A percentile compares a stretch with the other conserved stretches of the same genome.
Evolutionary conservation across 768 basidiomycete species (phyloP).

Genomic region (Rhodotorula toruloides): DNA sequence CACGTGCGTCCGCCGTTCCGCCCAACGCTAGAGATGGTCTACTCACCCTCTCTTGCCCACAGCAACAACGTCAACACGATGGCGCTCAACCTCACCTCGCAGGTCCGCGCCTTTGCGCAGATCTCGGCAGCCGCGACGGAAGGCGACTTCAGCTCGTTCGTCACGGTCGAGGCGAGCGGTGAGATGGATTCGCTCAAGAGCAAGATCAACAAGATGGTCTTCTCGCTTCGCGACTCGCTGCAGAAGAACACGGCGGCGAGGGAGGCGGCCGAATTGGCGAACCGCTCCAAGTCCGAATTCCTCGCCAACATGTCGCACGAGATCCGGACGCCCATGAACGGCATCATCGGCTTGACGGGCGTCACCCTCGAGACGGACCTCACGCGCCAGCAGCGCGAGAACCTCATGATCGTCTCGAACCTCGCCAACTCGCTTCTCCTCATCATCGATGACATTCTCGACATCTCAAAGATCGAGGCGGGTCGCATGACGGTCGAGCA

Average conservation of each 20-base stretch:
- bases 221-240: constrained; percentile 89
- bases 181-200: constrained; percentile 99
- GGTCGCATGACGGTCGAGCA: constrained; percentile 99
- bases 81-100: constrained; percentile 62
- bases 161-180: constrained; percentile 95
- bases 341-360: constrained; percentile 99
- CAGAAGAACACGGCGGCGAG: constrained; percentile 98
- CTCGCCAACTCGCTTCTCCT: constrained; percentile 84
- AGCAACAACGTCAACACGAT: constrained; percentile 85
- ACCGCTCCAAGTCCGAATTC: constrained; percentile 94
- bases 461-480: constrained; percentile 99
- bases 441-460: constrained; percentile 98
- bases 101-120: constrained; percentile 98
- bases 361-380: constrained; percentile 93
- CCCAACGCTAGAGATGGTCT: too few species aligned
- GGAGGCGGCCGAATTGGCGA: constrained; percentile 96
- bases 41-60: not conserved
- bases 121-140: constrained; percentile 98
- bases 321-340: constrained; percentile 94
- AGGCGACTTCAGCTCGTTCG: constrained; percentile 96
- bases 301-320: constrained; percentile 98
- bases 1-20: constrained; percentile 58
- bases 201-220: constrained; percentile 98
- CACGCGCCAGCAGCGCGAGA: constrained; percentile 89
- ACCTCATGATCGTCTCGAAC: constrained; percentile 88